Base-by-base conservation (phyloP, 1,284 basidiomycete species). In the Vanrija pseudolonga region DNA sequence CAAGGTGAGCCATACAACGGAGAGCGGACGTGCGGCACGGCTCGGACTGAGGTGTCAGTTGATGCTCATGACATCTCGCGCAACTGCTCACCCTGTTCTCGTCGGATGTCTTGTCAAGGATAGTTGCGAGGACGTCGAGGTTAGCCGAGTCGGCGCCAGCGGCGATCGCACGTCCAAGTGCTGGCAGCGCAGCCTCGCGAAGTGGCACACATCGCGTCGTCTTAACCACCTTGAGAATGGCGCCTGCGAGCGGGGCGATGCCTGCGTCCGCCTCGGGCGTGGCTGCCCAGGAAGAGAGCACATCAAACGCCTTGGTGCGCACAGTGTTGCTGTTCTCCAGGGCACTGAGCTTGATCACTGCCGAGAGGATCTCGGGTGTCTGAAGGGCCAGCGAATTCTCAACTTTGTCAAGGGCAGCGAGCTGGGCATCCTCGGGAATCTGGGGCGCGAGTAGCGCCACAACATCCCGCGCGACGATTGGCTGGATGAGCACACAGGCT, bases 121-220 rank as follows among this genome's bases (percentile, higher is more conserved):
- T 41, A 2, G 39, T 24, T 6, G 54, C 44, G 3, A 56, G 52
- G n/a, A 20, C 24, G 6, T 18, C 40, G 18, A 45, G 47, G 9
- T 37, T 46, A 4, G 9, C 26, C 9, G 38, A 24, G 18, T 23
- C 6, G 3, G 38, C 6, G 12, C 26, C 14, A 7, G 43, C 23
- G 24, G 22, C 47, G 0, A 62, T 37, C 1, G 62, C 57, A 53
- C 65, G 66, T 5, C 62, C 67, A 7, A 67, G 50, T 14, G 62
- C 62, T 3, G 55, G 56, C 41, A 75, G 56, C 4, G 63, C 67
- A 12, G 72, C 73, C 50, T 75, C 72, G 38, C 55, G 59, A 6
- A 75, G 56, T 1, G 71, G 71, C 14, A 72, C 61, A 52, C 63
- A 68, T 18, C 45, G 60, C 0, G 58, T 54, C 11, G 18, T 42